Base-by-base conservation (phyloP, 768 basidiomycete genomes). In the Boletus rufocinnamomeus region DNA sequence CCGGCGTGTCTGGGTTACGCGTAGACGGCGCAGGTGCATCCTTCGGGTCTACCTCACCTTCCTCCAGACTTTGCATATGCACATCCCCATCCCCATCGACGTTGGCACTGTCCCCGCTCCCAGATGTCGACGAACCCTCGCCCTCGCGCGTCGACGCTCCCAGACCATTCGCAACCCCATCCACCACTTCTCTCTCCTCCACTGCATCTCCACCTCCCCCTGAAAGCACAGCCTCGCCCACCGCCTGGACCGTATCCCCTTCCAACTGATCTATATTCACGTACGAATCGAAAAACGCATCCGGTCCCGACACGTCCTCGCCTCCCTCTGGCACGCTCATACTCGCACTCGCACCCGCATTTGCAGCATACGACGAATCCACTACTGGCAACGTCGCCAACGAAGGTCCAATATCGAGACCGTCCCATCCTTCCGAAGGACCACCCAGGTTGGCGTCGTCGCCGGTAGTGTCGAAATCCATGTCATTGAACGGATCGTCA, bases 271-370 rank as follows among this genome's bases (percentile, higher is more conserved):
- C 64, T 59, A 68, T 56, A 25, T 70, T 66, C 41, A 70, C 27
- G 51, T 60, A 70, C 46, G 68, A 68, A 38, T 66, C 57, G 10
- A 69, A 62, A 34, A 69, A 34, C 19, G 52, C 28, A 13, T 70
- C 68, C 2, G 45, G 30, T 13, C 32, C 62, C 16, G 23, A 10
- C 27, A 2, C 34, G 30, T 56, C 61, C 30, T 54, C 67, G 19
- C 1, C 35, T 1, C 28, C 25, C 10, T 45, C 66, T 13, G 46
- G 52, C 5, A 23, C 49, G 17, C 7, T 35, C 52, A 34, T n/a
- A 32, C 5, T n/a, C 35, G 35, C 4, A 30, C 14, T 28, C 13
- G 19, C 47, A n/a, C 3, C 25, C 38, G 34, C 7, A 14, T 28
- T 37, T 7, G 27, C 45, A 23, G 5, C 32, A 2, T 7, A 34